Evolutionary conservation across 2,329 filamentous ascomycete genomes (phyloP).

Genomic region (Claviceps spartinae): DNA sequence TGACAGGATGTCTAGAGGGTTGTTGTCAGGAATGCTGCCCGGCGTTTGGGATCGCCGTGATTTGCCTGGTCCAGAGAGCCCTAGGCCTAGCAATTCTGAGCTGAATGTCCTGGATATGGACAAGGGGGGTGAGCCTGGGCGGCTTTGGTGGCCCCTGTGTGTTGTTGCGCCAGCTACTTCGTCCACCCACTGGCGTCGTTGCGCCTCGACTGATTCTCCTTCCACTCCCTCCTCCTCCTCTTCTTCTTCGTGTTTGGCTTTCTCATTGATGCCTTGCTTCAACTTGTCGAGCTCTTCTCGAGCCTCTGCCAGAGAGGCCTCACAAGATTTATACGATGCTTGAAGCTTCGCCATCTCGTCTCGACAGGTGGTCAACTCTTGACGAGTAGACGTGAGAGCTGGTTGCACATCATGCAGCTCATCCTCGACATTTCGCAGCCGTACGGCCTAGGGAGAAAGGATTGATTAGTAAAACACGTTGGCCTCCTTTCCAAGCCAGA

Average conservation of each 20-base stretch:
- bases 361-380: constrained; percentile 48
- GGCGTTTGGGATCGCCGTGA: constrained; percentile 25
- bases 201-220: constrained; percentile 24
- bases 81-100: constrained; percentile 33
- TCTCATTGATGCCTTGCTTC: constrained; percentile 14
- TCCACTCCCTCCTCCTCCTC: neutral
- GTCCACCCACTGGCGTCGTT: constrained; percentile 26
- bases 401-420: constrained; percentile 61
- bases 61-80: constrained; percentile 25
- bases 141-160: constrained; percentile 30
- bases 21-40: constrained; percentile 32
- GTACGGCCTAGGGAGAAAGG: constrained; percentile 36
- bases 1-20: constrained; percentile 24
- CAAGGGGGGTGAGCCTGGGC: constrained; percentile 42
- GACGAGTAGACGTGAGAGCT: constrained; percentile 48
- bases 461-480: too few species aligned
- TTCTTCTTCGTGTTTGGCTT: neutral
- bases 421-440: constrained; percentile 59
- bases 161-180: constrained; percentile 23
- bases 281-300: constrained; percentile 37
- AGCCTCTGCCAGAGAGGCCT: constrained; percentile 47
- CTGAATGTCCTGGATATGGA: constrained; percentile 38
- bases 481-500: neutral
- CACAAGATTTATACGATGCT: constrained; percentile 49
- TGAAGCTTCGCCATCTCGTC: constrained; percentile 48